These are phyloP conservation scores for Rhodomyrtus tomentosa DNA, from an alignment of 345 rosid species.

Conservation along the genomic window DNA sequence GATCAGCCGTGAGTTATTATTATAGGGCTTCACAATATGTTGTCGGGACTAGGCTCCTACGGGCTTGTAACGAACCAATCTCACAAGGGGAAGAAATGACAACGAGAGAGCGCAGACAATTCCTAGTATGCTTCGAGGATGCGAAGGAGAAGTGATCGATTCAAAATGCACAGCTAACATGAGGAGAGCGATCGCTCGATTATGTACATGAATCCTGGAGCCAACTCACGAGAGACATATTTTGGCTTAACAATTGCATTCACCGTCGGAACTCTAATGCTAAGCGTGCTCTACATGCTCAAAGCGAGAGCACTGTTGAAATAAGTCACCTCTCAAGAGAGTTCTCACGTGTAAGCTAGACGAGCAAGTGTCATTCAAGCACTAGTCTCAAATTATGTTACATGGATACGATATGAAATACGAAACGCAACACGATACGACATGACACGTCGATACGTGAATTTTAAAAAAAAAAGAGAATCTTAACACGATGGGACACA, in stretches of 20 bases:
- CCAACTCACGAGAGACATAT: not conserved
- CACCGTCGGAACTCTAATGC: not conserved
- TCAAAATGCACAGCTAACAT: not conserved
- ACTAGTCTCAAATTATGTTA: not conserved
- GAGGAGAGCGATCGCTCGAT: not conserved
- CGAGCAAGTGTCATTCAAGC: not conserved
- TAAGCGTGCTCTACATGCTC: not conserved
- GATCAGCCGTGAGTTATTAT: not conserved
- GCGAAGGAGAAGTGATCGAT: not conserved
- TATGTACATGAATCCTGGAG: not conserved
- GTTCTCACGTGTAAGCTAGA: not conserved
- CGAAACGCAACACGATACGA: too few relatives aligned
- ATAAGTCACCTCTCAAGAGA: not conserved
- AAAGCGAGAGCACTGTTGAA: not conserved
- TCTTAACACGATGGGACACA: too few relatives aligned
- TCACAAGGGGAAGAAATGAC: not conserved
- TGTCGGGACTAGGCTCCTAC: not conserved
- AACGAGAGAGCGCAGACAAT: not conserved
- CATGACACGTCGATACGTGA: too few relatives aligned
- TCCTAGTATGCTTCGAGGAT: not conserved
- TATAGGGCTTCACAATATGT: not conserved
- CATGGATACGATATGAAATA: too few relatives aligned
- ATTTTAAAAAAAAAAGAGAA: too few relatives aligned
- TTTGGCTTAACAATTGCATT: not conserved
- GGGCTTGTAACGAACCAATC: not conserved